A percentile compares a stretch with the other conserved stretches of the same genome.
phyloP scores from a whole-genome alignment of 2,329 filamentous ascomycete genomes.

The Aspergillus quadrilineatus region DNA sequence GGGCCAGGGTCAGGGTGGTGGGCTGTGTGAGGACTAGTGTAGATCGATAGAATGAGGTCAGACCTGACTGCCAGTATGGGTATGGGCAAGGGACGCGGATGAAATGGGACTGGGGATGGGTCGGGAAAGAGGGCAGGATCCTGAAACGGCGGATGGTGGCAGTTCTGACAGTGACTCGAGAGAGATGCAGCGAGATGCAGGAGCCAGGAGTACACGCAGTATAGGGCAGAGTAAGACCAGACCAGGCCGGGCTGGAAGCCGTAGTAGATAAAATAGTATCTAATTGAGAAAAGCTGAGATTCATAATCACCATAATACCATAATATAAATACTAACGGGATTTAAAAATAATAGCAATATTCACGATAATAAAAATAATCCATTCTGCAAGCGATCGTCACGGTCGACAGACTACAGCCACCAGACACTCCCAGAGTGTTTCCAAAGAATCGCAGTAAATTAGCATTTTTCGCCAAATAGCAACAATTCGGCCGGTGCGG shows the following conservation, averaged over 20 bases:
- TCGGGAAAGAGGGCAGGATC: constrained; percentile 6
- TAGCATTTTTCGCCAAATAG: neutral
- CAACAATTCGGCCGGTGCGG: constrained; percentile 15
- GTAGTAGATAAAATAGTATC: constrained; percentile 9
- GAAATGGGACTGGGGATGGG: neutral
- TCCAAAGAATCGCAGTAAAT: constrained; percentile 4
- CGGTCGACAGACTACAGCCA: constrained; percentile 13
- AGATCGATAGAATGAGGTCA: constrained; percentile 19
- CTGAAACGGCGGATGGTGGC: constrained; percentile 16
- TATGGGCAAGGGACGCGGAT: constrained; percentile 1
- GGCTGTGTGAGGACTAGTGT: constrained; percentile 22
- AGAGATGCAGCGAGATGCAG: neutral
- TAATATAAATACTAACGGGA: too few species aligned
- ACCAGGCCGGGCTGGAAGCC: neutral
- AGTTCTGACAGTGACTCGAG: constrained; percentile 1
- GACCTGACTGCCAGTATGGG: constrained; percentile 5
- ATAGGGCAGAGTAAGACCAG: neutral
- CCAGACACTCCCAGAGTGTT: neutral
- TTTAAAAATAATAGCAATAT: too few species aligned
- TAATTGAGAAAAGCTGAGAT: neutral
- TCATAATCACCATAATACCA: too few species aligned
- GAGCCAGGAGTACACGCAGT: neutral
- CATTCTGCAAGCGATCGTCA: constrained; percentile 22
- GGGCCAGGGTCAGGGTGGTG: constrained; percentile 13
- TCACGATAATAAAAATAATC: constrained; percentile 3